Evolutionary conservation across 257 asterid species (phyloP).

Genomic region (Voacanga thouarsii): DNA sequence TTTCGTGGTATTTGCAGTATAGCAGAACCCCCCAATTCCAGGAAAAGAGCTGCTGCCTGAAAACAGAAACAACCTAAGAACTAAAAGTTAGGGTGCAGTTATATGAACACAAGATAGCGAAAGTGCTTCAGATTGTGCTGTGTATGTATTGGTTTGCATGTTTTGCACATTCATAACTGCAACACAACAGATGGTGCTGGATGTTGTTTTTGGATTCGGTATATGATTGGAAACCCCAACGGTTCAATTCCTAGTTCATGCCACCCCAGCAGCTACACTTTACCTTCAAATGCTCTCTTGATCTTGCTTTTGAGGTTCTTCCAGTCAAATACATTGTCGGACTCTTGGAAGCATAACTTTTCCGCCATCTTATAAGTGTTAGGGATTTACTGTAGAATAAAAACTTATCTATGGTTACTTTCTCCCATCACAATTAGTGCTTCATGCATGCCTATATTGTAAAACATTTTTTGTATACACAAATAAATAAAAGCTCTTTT

Average conservation of each 20-base stretch:
- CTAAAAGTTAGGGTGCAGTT: not conserved
- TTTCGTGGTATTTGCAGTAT: slow-evolving; percentile 18
- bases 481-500: slow-evolving; percentile 1
- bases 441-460: slow-evolving; percentile 7
- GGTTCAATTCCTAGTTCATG: not conserved
- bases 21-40: slow-evolving; percentile 10
- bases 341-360: slow-evolving; percentile 1
- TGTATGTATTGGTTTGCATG: not conserved
- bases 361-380: not conserved
- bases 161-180: not conserved
- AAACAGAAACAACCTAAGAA: not conserved
- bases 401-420: not conserved
- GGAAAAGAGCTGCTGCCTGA: slow-evolving; percentile 7
- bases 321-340: not conserved
- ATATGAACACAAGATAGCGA: not conserved
- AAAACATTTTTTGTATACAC: not conserved
- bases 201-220: not conserved
- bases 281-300: not conserved
- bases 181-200: not conserved
- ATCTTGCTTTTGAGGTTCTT: slow-evolving; percentile 7
- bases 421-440: not conserved
- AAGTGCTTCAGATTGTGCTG: not conserved
- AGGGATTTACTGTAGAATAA: not conserved
- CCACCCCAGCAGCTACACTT: not conserved
- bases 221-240: not conserved